Conservation (phyloP, 768 basidiomycete species). For the Holtermanniella nyarrowii region DNA sequence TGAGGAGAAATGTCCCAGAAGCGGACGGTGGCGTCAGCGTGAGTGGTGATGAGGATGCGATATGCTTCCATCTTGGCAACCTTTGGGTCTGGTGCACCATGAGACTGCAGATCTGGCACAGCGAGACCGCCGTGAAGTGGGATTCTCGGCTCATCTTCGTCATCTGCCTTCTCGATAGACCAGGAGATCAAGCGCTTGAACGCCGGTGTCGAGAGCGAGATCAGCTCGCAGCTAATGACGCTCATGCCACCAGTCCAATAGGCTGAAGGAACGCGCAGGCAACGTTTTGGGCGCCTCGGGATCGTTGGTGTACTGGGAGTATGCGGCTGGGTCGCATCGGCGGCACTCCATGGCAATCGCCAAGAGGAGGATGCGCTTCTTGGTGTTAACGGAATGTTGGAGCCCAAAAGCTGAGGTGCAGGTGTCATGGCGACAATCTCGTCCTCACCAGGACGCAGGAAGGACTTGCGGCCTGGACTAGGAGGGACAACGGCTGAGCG, state of each 20-base stretch:
- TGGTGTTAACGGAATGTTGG: slow-evolving; percentile 5
- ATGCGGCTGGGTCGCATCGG: slow-evolving; percentile 2
- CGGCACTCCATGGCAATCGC: slow-evolving; percentile 30
- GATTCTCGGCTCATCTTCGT: slow-evolving; percentile 45
- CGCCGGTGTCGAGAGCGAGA: slow-evolving; percentile 41
- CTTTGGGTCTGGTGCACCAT: slow-evolving; percentile 37
- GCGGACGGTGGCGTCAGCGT: slow-evolving; percentile 55
- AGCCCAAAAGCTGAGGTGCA: slow-evolving; percentile 18
- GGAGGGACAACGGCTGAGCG: slow-evolving; percentile 32
- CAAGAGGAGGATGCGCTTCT: slow-evolving; percentile 14
- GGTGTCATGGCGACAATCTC: slow-evolving; percentile 38
- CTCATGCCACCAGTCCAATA: slow-evolving; percentile 35
- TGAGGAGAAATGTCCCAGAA: slow-evolving; percentile 69
- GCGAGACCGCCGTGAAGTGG: slow-evolving; percentile 34
- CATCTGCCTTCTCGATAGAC: slow-evolving; percentile 49
- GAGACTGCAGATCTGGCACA: slow-evolving; percentile 27
- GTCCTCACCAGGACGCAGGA: slow-evolving; percentile 28
- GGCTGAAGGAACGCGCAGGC: slow-evolving; percentile 30
- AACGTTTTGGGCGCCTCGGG: slow-evolving; percentile 3
- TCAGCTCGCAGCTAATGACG: slow-evolving; percentile 33
- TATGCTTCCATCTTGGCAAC: slow-evolving; percentile 45
- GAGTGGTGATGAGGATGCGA: slow-evolving; percentile 56
- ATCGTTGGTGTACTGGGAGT: slow-evolving; percentile 12
- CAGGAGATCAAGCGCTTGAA: slow-evolving; percentile 41
- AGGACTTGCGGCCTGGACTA: slow-evolving; percentile 36